phyloP scores from a whole-genome alignment of 2,329 filamentous ascomycete species.

The Beauveria varroae region DNA sequence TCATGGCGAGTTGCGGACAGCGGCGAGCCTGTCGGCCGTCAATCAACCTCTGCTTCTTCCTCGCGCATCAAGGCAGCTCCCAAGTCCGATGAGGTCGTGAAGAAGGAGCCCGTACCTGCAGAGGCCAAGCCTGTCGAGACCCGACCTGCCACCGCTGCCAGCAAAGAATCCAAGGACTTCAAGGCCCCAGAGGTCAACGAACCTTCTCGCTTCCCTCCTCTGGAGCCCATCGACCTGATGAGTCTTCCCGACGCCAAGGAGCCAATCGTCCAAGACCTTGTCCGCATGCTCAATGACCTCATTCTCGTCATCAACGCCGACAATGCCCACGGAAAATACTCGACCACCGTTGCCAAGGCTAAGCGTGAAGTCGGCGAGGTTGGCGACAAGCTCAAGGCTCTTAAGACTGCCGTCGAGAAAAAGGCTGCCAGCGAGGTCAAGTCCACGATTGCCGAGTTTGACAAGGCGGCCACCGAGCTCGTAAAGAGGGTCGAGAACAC shows the following conservation, averaged over 20 bases:
- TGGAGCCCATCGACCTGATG: conserved; percentile 70
- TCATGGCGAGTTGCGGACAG: conserved; percentile 69
- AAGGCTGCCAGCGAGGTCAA: conserved; percentile 69
- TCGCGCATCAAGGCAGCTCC: conserved; percentile 24
- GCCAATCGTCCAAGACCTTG: conserved; percentile 83
- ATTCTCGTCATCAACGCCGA: conserved; percentile 91
- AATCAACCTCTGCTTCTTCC: conserved; percentile 48
- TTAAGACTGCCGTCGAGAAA: conserved; percentile 63
- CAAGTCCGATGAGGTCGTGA: conserved; percentile 22
- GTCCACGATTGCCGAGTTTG: conserved; percentile 68
- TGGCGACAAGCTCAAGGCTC: conserved; percentile 65
- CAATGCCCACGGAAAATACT: conserved; percentile 68
- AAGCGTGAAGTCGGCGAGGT: conserved; percentile 76
- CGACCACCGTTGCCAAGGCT: conserved; percentile 70
- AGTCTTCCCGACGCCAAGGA: conserved; percentile 70
- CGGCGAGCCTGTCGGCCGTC: conserved; percentile 47
- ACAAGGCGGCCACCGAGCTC: conserved; percentile 80
- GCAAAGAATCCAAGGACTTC: conserved; percentile 28
- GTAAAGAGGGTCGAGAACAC: conserved; percentile 78
- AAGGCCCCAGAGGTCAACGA: conserved; percentile 57
- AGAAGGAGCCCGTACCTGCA: conserved; percentile 17
- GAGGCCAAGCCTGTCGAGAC: conserved; percentile 23
- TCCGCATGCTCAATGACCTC: conserved; percentile 92
- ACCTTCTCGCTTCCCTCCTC: conserved; percentile 55
- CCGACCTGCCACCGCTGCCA: conserved; percentile 17